Percentiles rank a stretch among this genome's conserved stretches.
phyloP scores from a whole-genome alignment of 768 basidiomycete species.

The Cyclocybe aegerita region DNA sequence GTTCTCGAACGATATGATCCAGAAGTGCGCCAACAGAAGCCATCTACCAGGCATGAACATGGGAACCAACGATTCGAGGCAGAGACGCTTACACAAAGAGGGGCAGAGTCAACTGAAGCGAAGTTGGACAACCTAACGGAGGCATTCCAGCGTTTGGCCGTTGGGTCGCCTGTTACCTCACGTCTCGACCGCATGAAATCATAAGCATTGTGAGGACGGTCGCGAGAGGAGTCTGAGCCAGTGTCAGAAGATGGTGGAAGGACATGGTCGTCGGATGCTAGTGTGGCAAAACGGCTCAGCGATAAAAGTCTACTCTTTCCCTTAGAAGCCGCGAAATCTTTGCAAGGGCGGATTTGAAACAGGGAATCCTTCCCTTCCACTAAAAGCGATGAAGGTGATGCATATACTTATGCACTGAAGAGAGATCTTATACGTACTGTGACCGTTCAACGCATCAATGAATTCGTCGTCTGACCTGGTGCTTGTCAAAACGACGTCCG shows the following conservation, averaged over 20 bases:
- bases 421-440: constrained; percentile 40
- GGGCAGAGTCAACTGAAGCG: constrained; percentile 66
- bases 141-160: constrained; percentile 70
- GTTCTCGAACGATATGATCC: constrained; percentile 67
- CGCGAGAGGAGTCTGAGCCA: constrained; percentile 31
- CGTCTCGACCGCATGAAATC: constrained; percentile 66
- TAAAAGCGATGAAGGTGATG: constrained; percentile 30
- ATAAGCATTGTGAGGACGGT: constrained; percentile 56
- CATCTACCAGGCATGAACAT: constrained; percentile 47
- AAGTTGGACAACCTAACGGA: constrained; percentile 82
- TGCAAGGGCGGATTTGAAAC: constrained; percentile 80
- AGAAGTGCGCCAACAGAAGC: constrained; percentile 82
- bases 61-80: background rate
- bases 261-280: constrained; percentile 37
- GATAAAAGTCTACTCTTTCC: constrained; percentile 71
- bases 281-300: constrained; percentile 58
- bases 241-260: constrained; percentile 31
- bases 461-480: constrained; percentile 82
- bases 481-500: constrained; percentile 74
- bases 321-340: constrained; percentile 69
- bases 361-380: constrained; percentile 56
- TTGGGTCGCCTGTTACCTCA: constrained; percentile 53
- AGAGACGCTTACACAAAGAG: constrained; percentile 60
- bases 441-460: constrained; percentile 61
- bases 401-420: constrained; percentile 5